Evolutionary conservation across 2,329 filamentous ascomycete species (phyloP), one percentile per base, ranked within the genome.

Genomic region (Arthrocladium fulminans): DNA sequence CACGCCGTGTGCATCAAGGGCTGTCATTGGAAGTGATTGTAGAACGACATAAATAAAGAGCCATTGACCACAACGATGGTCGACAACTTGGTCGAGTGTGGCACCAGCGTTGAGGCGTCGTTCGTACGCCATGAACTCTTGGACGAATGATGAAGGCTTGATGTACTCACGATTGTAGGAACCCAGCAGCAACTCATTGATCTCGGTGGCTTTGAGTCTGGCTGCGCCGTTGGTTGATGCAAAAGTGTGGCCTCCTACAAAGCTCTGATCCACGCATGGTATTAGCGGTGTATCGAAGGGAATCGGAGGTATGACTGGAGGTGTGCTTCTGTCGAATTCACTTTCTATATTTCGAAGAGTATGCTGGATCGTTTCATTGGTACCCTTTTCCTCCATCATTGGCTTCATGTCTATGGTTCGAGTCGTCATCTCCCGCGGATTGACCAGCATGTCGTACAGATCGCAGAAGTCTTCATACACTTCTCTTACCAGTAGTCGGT

Each of bases 301-400:
- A 48, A 97, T 81, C 0, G 90, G 88, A 0, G 92, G 92, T 51
- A 90, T 79, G 0, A 97, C 88, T 0, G 92, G 92, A 1, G 90
- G 88, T 12, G 83, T 86, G 7, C 86, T 90, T 51, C 84, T 80
- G 63, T 98, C 92, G 60, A 88, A 96, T 66, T 97, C 90, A 56
- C 79, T 82, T 54, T 96, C 74, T 10, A 96, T 77, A 53, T 81
- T 83, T 47, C 90, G 81, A 39, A 97, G 71, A 1, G 86, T 87
- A 32, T 81, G 76, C 22, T 80, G 73, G 9, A 79, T 74, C 20
- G 83, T 76, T 52, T 84, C 79, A 19, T 75, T 71, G 3, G 63
- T 55, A 40, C 70, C 68, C 10, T 70, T 66, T 9, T 71, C 69
- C 17, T 76, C 76, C 74, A 79, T 73, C 15, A 73, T 69, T 3